phyloP scores from a whole-genome alignment of 2,329 filamentous ascomycete genomes.

The Didymosphaeria variabile region DNA sequence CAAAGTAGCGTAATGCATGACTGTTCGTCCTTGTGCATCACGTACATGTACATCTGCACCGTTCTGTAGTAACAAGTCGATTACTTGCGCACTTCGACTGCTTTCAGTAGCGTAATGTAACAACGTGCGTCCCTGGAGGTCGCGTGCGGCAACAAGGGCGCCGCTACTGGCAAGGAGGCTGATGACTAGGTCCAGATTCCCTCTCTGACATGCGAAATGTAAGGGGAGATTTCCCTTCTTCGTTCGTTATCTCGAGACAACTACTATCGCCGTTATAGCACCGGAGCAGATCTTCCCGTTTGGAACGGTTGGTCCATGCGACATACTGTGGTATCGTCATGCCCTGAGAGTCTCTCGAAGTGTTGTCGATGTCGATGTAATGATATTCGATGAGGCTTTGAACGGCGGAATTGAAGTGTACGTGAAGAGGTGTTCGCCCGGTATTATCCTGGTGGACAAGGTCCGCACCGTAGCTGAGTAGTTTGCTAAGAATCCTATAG shows the following conservation, averaged over 20 bases:
- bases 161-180: not conserved
- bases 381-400: constrained; percentile 9
- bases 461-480: constrained; percentile 18
- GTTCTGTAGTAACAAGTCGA: not conserved
- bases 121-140: not conserved
- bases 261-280: not conserved
- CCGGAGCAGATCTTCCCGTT: not conserved
- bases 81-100: not conserved
- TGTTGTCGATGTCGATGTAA: constrained; percentile 15
- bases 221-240: not conserved
- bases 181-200: not conserved
- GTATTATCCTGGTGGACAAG: constrained; percentile 4
- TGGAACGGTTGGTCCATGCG: constrained; percentile 13
- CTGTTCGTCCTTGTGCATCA: not conserved
- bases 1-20: not conserved
- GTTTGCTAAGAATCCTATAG: constrained; percentile 7
- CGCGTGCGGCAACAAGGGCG: not conserved
- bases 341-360: constrained; percentile 12
- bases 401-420: constrained; percentile 9
- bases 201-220: not conserved
- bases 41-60: not conserved
- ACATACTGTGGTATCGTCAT: constrained; percentile 23
- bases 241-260: not conserved
- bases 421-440: constrained; percentile 20
- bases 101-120: not conserved